Base-by-base conservation (phyloP, 1,284 basidiomycete genomes). In the Cryptococcus sp. region DNA sequence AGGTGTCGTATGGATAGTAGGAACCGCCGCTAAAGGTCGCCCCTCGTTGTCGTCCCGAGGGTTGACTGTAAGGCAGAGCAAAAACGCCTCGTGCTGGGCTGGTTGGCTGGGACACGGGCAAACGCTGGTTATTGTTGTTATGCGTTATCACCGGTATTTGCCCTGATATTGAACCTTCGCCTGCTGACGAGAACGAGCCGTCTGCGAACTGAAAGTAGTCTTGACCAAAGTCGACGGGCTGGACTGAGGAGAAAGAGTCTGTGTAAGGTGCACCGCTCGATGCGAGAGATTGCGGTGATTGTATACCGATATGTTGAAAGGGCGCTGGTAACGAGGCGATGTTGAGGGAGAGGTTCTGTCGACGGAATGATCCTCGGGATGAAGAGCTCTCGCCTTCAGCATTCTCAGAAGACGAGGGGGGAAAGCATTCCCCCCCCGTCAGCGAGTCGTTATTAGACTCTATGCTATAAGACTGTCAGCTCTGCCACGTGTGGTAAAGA, bases 21-120 rank as follows among this genome's bases (percentile, higher is more conserved):
- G 63, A 65, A 2, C 66, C 66, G 5, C 73, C 75, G 58, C 73
- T 75, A 34, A 76, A 70, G 0, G 75, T 76, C 11, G 75, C 70
- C 2, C 75, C 70, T 26, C 75, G 51, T 56, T 73, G 73, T 38
- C 75, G 59, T 39, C 72, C 70, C 1, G 61, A 45, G 50, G 59
- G 59, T 26, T 63, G 45, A 17, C 51, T 44, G 50, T 64, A 66
- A 0, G 66, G 62, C 29, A 65, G 55, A n/a, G 61, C 54, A 44
- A 66, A 71, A 26, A 64, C 66, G 6, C 65, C 67, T 23, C 73
- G 59, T 5, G 69, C 68, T 0, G 75, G 75, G 55, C 66, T 69
- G 2, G 72, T 68, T 0, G 75, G 75, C 51, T 77, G 75, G 2
- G 72, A 74, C 3, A 72, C 74, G 0, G 75, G 75, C 19, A 70